Conservation (phyloP, 2,329 filamentous ascomycete genomes). For the Talaromyces marneffei region DNA sequence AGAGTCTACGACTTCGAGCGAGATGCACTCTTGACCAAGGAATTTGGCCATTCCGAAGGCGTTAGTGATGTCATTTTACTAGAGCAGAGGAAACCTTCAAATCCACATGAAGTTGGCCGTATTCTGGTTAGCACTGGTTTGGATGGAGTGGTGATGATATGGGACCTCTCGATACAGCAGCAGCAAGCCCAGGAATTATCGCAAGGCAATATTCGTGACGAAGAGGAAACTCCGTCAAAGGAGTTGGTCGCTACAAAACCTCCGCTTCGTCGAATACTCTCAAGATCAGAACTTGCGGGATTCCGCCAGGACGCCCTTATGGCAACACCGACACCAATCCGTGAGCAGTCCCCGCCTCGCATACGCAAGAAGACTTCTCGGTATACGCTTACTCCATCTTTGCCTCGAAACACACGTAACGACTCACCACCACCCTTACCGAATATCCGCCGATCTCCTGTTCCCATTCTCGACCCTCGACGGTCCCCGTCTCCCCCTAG, state of each 20-base stretch:
- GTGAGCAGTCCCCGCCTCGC: constrained; percentile 46
- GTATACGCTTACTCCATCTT: constrained; percentile 40
- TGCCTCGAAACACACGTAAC: constrained; percentile 26
- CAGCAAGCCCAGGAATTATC: constrained; percentile 27
- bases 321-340: constrained; percentile 39
- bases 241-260: constrained; percentile 55
- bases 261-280: constrained; percentile 78
- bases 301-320: constrained; percentile 54
- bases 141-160: constrained; percentile 79
- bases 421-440: constrained; percentile 28
- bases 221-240: constrained; percentile 40
- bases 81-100: constrained; percentile 34
- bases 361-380: constrained; percentile 53
- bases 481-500: constrained; percentile 39
- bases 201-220: constrained; percentile 25
- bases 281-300: constrained; percentile 77
- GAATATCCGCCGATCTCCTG: constrained; percentile 27
- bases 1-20: constrained; percentile 76
- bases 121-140: constrained; percentile 66
- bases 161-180: constrained; percentile 44
- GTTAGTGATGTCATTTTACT: constrained; percentile 78
- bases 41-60: constrained; percentile 93
- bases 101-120: constrained; percentile 42
- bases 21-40: constrained; percentile 72
- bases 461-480: constrained; percentile 21